Evolutionary conservation across 2,329 filamentous ascomycete species (phyloP).

Genomic region (Claviceps digitariae): DNA sequence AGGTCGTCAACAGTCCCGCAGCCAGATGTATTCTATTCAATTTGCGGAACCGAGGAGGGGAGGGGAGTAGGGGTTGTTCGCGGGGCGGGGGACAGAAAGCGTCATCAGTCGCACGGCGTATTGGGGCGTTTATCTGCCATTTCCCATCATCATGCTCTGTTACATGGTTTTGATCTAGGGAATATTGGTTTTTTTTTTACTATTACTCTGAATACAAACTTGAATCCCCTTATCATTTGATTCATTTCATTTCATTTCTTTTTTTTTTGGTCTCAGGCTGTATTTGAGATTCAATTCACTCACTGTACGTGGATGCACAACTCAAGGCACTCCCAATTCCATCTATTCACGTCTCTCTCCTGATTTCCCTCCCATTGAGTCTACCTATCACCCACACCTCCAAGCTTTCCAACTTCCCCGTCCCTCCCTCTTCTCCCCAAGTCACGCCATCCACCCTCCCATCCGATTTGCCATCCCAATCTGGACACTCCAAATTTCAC

Average conservation of each 20-base stretch:
- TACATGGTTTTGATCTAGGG: background rate
- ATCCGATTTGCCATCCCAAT: no score
- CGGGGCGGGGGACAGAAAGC: background rate
- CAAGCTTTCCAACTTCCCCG: no score
- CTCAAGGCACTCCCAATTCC: no score
- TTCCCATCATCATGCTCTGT: background rate
- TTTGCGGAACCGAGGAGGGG: background rate
- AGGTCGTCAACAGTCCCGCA: constrained; percentile 6
- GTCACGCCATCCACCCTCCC: no score
- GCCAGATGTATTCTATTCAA: constrained; percentile 9
- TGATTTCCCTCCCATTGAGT: no score
- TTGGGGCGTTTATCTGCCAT: constrained; percentile 1
- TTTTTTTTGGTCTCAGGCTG: background rate
- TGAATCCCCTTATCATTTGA: background rate
- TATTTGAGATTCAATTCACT: no score
- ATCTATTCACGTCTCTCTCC: no score
- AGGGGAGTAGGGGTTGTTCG: background rate
- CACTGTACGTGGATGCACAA: no score
- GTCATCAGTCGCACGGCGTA: constrained; percentile 8
- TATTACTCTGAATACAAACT: background rate
- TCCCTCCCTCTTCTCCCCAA: no score
- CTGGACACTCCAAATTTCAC: no score
- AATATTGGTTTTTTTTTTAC: background rate
- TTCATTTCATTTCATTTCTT: background rate
- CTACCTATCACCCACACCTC: no score